Evolutionary conservation across 2,329 filamentous ascomycete species (phyloP).

Genomic region (Fusarium brevicatenulatum): DNA sequence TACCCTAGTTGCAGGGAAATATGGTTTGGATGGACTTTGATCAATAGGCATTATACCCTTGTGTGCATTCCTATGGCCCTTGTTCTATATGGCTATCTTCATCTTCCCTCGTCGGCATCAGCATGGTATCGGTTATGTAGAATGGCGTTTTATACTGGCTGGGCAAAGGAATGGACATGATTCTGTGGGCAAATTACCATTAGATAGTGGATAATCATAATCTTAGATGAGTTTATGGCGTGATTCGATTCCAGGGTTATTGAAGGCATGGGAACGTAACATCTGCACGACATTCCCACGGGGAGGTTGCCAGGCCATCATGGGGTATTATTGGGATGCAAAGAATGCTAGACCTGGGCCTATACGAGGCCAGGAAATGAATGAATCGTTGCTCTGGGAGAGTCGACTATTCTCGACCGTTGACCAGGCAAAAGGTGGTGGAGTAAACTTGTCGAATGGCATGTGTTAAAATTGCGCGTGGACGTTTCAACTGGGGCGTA

Average conservation of each 20-base stretch:
- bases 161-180: conserved; percentile 21
- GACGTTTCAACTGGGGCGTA: conserved; percentile 3
- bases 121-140: conserved; percentile 13
- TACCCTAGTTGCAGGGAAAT: conserved; percentile 23
- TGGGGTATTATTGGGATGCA: not conserved
- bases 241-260: not conserved
- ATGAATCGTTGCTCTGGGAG: not conserved
- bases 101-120: conserved; percentile 2
- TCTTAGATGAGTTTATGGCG: conserved; percentile 15
- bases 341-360: conserved; percentile 6
- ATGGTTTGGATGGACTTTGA: conserved; percentile 34
- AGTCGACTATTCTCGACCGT: conserved; percentile 2
- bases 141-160: conserved; percentile 7
- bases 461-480: conserved; percentile 35
- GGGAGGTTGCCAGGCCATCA: conserved; percentile 1
- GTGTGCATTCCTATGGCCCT: conserved; percentile 41
- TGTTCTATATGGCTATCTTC: conserved; percentile 15
- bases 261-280: not conserved
- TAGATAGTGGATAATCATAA: conserved; percentile 34
- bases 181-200: conserved; percentile 21
- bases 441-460: conserved; percentile 7
- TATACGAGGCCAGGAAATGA: not conserved
- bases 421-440: conserved; percentile 4
- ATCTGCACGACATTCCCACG: conserved; percentile 22
- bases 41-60: conserved; percentile 49